These are phyloP conservation scores for Piloderma croceum DNA, from an alignment of 768 basidiomycete species.

Conservation along the genomic window DNA sequence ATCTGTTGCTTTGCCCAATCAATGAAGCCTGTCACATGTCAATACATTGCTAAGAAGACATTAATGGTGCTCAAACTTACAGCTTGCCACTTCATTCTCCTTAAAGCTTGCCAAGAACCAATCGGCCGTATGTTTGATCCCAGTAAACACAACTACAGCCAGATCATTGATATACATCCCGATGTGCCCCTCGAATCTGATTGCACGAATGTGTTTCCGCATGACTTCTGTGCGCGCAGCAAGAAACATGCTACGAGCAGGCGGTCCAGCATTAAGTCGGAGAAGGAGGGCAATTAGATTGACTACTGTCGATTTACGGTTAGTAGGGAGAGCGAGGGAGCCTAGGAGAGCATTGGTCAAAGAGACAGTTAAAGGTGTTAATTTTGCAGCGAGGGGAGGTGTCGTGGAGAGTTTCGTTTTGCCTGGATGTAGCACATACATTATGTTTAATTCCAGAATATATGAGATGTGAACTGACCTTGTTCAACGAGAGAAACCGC, in stretches of 20 bases:
- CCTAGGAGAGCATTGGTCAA: slow-evolving; percentile 66
- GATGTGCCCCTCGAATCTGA: slow-evolving; percentile 86
- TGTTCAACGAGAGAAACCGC: slow-evolving; percentile 82
- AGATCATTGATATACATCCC: slow-evolving; percentile 82
- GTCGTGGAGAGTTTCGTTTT: slow-evolving; percentile 54
- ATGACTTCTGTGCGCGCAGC: slow-evolving; percentile 72
- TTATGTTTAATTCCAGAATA: too few species aligned
- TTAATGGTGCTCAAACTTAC: slow-evolving; percentile 42
- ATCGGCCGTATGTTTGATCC: slow-evolving; percentile 94
- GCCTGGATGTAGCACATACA: slow-evolving; percentile 33
- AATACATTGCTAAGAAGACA: slow-evolving; percentile 1
- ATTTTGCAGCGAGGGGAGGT: slow-evolving; percentile 50
- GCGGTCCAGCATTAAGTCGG: slow-evolving; percentile 68
- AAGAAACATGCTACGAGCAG: slow-evolving; percentile 81
- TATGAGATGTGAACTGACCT: slow-evolving; percentile 39
- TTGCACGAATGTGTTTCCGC: slow-evolving; percentile 72
- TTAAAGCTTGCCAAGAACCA: slow-evolving; percentile 97
- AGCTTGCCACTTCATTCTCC: slow-evolving; percentile 90
- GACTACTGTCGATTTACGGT: slow-evolving; percentile 73
- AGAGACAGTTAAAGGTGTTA: slow-evolving; percentile 60
- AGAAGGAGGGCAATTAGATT: slow-evolving; percentile 66
- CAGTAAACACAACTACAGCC: slow-evolving; percentile 85
- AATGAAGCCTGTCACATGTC: slow-evolving; percentile 71
- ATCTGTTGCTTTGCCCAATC: slow-evolving; percentile 90
- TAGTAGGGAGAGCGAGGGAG: slow-evolving; percentile 67